phyloP scores from a whole-genome alignment of 306 rosid genomes.

The Amphicarpaea edgeworthii region DNA sequence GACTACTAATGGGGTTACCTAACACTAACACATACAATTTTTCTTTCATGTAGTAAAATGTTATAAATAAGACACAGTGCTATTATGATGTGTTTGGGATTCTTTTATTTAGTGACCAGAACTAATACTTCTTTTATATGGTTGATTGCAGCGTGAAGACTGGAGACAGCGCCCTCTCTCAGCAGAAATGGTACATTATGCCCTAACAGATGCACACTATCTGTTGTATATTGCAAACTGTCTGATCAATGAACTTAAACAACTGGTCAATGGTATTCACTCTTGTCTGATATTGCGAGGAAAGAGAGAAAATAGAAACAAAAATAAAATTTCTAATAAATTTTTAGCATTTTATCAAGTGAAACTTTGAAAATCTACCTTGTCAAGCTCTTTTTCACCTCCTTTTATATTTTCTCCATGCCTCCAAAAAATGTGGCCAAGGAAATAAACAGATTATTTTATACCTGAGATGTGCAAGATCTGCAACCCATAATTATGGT shows the following conservation, averaged over 20 bases:
- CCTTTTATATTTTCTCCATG: neutral
- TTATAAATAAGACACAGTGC: neutral
- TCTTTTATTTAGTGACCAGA: conserved; percentile 16
- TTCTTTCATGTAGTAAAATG: conserved; percentile 4
- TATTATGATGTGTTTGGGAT: conserved; percentile 27
- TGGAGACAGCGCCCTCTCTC: conserved; percentile 98
- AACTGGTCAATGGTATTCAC: conserved; percentile 67
- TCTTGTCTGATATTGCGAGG: conserved; percentile 46
- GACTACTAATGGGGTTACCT: neutral
- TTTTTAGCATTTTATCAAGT: conserved; percentile 27
- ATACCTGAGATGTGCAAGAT: conserved; percentile 27
- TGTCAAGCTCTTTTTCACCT: conserved; percentile 21
- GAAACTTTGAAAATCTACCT: conserved; percentile 9
- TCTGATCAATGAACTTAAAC: conserved; percentile 73
- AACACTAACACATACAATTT: neutral
- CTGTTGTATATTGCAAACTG: conserved; percentile 79
- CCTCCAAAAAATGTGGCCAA: neutral
- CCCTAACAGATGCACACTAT: conserved; percentile 94
- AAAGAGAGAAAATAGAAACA: conserved; percentile 17
- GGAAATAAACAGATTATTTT: conserved; percentile 6
- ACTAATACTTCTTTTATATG: conserved; percentile 16
- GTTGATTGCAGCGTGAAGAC: conserved; percentile 85
- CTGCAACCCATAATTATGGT: conserved; percentile 9
- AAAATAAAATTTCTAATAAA: conserved; percentile 4
- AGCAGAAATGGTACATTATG: conserved; percentile 83